Conservation (phyloP, 2,329 filamentous ascomycete species). For the Parafenestella ontariensis region DNA sequence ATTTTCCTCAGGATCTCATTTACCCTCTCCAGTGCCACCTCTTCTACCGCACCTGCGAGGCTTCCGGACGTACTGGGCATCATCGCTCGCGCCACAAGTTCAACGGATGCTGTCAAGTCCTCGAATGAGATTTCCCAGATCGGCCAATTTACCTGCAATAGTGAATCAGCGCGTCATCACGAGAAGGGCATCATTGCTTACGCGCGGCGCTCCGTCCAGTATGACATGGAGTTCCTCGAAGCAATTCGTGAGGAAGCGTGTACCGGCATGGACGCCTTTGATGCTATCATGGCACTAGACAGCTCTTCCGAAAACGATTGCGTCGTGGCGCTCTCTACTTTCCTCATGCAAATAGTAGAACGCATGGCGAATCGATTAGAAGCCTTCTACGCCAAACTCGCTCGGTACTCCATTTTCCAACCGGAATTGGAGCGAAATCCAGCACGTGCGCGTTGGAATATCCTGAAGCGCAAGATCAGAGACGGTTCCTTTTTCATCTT, state of each 20-base stretch:
- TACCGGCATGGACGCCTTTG: constrained; percentile 60
- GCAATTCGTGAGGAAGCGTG: constrained; percentile 62
- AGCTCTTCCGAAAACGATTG: constrained; percentile 49
- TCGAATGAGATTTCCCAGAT: constrained; percentile 60
- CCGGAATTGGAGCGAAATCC: constrained; percentile 62
- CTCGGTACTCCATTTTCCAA: constrained; percentile 58
- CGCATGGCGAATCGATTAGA: constrained; percentile 61
- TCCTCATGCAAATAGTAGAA: constrained; percentile 61
- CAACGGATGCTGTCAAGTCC: constrained; percentile 55
- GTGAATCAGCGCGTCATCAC: constrained; percentile 57
- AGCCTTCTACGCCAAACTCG: constrained; percentile 61
- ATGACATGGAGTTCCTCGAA: constrained; percentile 62
- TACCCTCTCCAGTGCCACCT: constrained; percentile 35
- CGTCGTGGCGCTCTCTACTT: constrained; percentile 50
- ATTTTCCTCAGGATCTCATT: constrained; percentile 36
- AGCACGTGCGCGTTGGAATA: constrained; percentile 60
- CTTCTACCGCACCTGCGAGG: constrained; percentile 27
- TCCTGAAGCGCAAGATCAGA: constrained; percentile 56
- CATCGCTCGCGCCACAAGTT: constrained; percentile 55
- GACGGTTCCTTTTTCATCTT: constrained; percentile 64
- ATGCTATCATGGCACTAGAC: constrained; percentile 56
- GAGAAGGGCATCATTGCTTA: constrained; percentile 62
- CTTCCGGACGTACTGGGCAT: constrained; percentile 57
- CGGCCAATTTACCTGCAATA: constrained; percentile 59
- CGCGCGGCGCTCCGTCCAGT: constrained; percentile 57